Conservation (phyloP, 1,284 basidiomycete genomes). For the Ceratorhiza oryzae-sativae region DNA sequence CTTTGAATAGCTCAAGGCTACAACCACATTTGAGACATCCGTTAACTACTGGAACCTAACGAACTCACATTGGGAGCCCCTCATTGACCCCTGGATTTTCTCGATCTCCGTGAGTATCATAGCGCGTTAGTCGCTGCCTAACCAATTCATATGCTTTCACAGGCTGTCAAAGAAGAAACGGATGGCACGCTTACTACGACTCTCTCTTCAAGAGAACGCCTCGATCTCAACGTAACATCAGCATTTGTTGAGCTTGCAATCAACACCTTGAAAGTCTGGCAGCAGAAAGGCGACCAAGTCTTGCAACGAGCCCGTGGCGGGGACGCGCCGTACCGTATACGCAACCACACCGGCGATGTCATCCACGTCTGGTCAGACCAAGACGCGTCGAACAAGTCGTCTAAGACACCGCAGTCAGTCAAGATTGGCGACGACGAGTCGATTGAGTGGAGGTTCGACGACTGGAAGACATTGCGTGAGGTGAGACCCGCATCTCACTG, state of each 20-base stretch:
- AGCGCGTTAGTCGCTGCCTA: not conserved
- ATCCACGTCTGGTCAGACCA: slow-evolving; percentile 82
- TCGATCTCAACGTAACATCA: slow-evolving; percentile 92
- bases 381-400: slow-evolving; percentile 59
- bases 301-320: slow-evolving; percentile 80
- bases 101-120: slow-evolving; percentile 68
- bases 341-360: slow-evolving; percentile 88
- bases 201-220: slow-evolving; percentile 79
- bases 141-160: not conserved
- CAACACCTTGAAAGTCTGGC: slow-evolving; percentile 76
- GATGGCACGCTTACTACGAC: slow-evolving; percentile 66
- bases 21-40: slow-evolving; percentile 78
- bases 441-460: slow-evolving; percentile 97
- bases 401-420: slow-evolving; percentile 56
- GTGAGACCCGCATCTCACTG: slow-evolving; percentile 54
- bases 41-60: slow-evolving; percentile 98
- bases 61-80: slow-evolving; percentile 99
- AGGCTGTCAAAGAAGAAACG: slow-evolving; percentile 64
- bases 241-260: slow-evolving; percentile 89
- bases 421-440: slow-evolving; percentile 76
- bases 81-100: slow-evolving; percentile 97
- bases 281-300: slow-evolving; percentile 73
- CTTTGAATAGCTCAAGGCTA: slow-evolving; percentile 72
- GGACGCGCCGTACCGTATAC: slow-evolving; percentile 92
- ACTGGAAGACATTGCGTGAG: slow-evolving; percentile 94